phyloP scores from a whole-genome alignment of 805 yeast species.

The Spathaspora sp. region DNA sequence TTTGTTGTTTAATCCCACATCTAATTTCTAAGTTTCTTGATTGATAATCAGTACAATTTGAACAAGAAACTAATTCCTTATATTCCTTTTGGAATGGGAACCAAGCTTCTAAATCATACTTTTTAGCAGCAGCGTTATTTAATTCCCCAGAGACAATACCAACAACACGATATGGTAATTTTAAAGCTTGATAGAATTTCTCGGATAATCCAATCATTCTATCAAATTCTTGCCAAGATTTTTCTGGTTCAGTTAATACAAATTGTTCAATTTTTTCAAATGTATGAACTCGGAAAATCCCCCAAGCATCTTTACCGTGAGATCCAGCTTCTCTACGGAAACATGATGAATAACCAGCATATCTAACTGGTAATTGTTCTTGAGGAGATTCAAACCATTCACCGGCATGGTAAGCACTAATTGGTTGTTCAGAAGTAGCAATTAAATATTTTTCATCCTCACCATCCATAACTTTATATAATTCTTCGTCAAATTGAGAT shows the following conservation, averaged over 20 bases:
- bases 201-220: conserved; percentile 89
- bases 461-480: conserved; percentile 95
- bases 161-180: conserved; percentile 94
- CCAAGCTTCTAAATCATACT: conserved; percentile 99
- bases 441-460: conserved; percentile 95
- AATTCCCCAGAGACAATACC: conserved; percentile 98
- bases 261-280: conserved; percentile 98
- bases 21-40: conserved; percentile 97
- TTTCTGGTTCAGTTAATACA: conserved; percentile 93
- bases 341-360: conserved; percentile 98
- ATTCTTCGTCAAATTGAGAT: conserved; percentile 96
- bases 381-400: conserved; percentile 98
- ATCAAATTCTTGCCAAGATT: conserved; percentile 97
- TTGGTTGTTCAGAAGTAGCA: conserved; percentile 99
- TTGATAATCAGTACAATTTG: conserved; percentile 99
- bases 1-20: conserved; percentile 95
- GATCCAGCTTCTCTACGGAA: conserved; percentile 99
- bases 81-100: conserved; percentile 99
- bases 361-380: conserved; percentile 93
- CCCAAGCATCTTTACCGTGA: conserved; percentile 99
- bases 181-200: conserved; percentile 88
- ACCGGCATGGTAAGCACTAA: conserved; percentile 92
- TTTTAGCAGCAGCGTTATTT: conserved; percentile 98
- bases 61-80: conserved; percentile 96
- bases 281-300: conserved; percentile 97